These are phyloP conservation scores for Lentinula boryana DNA, from an alignment of 768 basidiomycete species.

Conservation along the genomic window DNA sequence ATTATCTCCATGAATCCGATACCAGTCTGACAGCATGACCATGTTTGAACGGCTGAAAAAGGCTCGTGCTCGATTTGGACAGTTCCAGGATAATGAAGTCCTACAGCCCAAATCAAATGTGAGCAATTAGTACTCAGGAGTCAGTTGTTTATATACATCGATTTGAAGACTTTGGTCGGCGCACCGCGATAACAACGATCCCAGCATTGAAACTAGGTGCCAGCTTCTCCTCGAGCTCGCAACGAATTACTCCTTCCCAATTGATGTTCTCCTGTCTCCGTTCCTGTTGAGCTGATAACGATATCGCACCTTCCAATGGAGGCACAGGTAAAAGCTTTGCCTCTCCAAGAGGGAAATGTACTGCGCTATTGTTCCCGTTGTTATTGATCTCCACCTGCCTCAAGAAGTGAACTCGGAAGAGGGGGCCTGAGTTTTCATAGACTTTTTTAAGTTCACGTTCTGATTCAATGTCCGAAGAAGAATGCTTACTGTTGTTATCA, in stretches of 20 bases:
- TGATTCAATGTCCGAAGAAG: neutral
- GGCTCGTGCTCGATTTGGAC: neutral
- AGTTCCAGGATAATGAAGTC: slow-evolving; percentile 4
- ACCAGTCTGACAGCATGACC: slow-evolving; percentile 4
- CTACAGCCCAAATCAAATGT: neutral
- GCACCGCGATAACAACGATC: neutral
- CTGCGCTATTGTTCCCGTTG: neutral
- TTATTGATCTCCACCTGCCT: slow-evolving; percentile 1
- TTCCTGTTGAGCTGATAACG: neutral
- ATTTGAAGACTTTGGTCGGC: neutral
- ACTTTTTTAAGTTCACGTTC: neutral
- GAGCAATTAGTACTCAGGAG: neutral
- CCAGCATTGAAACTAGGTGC: neutral
- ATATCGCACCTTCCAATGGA: neutral
- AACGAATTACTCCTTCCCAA: slow-evolving; percentile 3
- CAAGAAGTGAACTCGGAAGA: neutral
- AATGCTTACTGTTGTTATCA: neutral
- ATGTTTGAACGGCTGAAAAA: neutral
- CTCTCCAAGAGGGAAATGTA: slow-evolving; percentile 2
- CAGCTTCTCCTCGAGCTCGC: neutral
- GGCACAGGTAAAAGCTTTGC: neutral
- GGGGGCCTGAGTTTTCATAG: neutral
- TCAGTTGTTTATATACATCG: no score
- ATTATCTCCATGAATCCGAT: neutral
- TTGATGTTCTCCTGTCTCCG: neutral